Base-by-base conservation (phyloP, 2,329 filamentous ascomycete species). In the Colletotrichum cuscutae region DNA sequence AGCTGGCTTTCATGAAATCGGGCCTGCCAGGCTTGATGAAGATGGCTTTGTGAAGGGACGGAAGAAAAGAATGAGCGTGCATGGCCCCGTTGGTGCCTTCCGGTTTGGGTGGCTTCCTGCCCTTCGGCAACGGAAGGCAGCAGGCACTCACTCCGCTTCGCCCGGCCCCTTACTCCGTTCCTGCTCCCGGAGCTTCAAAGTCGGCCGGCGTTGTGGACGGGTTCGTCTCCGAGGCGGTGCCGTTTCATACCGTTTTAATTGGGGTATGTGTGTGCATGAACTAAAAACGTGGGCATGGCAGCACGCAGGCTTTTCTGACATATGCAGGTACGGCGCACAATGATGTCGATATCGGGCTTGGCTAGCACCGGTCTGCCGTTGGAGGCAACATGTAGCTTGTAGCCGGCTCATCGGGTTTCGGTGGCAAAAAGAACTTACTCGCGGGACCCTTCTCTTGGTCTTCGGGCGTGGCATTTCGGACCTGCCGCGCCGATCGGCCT, bases 271-370 rank as follows among this genome's bases (percentile, higher is more conserved):
- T 62, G 24, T 61, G 24, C 42, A 53, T 69, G 8, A 53, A 15
- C 15, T 42, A 8, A 42, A 8, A 19, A 19, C 37, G 15, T 7
- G 37, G 37, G 37, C 37, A 42, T 6, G 3, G 37, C 37, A 42
- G 60, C 46, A 35, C 42, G 42, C 42, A 49, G 7, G 8, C 19
- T 22, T n/a, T 49, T 49, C 19, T n/a, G 19, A 49, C 42, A 49
- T 46, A 72, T 65, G 70, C 70, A 73, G 71, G 71, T 71, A 73
- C 71, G 60, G 49, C 49, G 61, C 66, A 65, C 35, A 46, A 26
- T 61, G 53, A 70, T 59, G 67, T 42, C 53, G 60, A 42, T 28
- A 13, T 12, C 53, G 53, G 53, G 53, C 53, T 56, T 24, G 53
- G 42, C 42, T 49, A 22, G 19, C 42, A 42, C 37, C 37, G 37